These are phyloP conservation scores for Lenzites betulinus DNA, from an alignment of 768 basidiomycete species.

Conservation along the genomic window DNA sequence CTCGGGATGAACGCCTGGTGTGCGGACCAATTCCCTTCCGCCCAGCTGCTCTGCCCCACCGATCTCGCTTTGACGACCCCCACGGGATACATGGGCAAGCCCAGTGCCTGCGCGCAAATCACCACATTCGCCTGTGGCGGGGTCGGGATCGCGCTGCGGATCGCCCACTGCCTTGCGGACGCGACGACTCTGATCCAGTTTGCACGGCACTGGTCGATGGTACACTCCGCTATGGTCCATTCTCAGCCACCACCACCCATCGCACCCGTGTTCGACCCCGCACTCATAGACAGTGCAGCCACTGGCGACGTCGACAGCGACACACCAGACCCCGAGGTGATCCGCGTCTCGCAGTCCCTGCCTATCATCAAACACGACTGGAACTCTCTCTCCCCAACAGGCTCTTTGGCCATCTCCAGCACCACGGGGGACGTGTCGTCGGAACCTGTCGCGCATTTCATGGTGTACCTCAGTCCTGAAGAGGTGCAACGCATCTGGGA, in stretches of 20 bases:
- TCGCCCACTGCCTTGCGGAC: slow-evolving; percentile 39
- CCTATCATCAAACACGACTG: slow-evolving; percentile 13
- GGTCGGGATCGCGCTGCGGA: slow-evolving; percentile 34
- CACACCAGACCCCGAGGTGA: slow-evolving; percentile 23
- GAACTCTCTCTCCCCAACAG: not conserved
- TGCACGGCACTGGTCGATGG: slow-evolving; percentile 36
- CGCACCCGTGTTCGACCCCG: slow-evolving; percentile 34
- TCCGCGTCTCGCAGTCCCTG: slow-evolving; percentile 17
- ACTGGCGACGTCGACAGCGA: slow-evolving; percentile 35
- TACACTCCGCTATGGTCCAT: slow-evolving; percentile 25
- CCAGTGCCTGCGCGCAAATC: slow-evolving; percentile 37
- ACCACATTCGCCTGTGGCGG: slow-evolving; percentile 33
- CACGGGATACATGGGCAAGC: slow-evolving; percentile 23
- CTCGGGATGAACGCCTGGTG: not conserved
- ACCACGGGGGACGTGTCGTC: not conserved
- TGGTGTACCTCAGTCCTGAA: not conserved
- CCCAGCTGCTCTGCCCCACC: not conserved
- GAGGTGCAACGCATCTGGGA: not conserved
- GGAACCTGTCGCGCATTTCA: not conserved
- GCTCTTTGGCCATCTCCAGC: not conserved
- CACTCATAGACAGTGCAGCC: slow-evolving; percentile 31
- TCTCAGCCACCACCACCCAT: slow-evolving; percentile 16
- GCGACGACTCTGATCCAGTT: slow-evolving; percentile 38
- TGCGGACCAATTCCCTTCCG: slow-evolving; percentile 1
- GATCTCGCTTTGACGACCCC: slow-evolving; percentile 1